A percentile compares a stretch with the other conserved stretches of the same genome.
phyloP scores from a whole-genome alignment of 306 rosid species.

The Cicer yamashitae region DNA sequence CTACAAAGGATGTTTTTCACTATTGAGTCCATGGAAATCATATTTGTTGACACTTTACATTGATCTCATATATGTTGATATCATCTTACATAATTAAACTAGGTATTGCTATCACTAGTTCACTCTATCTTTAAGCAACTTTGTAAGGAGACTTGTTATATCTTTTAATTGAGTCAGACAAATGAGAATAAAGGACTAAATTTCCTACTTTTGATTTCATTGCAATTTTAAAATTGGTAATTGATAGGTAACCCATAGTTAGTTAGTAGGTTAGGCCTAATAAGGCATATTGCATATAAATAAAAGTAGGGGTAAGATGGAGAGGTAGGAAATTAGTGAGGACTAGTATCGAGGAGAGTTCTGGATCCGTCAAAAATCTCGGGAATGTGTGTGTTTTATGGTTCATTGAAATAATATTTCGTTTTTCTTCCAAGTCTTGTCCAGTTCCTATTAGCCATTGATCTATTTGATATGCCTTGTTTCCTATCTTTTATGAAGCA shows the following conservation, averaged over 20 bases:
- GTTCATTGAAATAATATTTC: neutral
- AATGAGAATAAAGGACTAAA: neutral
- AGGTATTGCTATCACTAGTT: neutral
- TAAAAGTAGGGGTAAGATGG: neutral
- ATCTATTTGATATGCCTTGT: neutral
- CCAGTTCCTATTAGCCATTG: neutral
- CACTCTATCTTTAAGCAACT: neutral
- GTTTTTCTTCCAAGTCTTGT: neutral
- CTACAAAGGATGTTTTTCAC: neutral
- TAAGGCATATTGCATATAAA: neutral
- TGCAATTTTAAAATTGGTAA: neutral
- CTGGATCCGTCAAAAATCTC: neutral
- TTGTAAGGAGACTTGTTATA: neutral
- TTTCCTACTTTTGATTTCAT: neutral
- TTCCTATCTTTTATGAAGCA: neutral
- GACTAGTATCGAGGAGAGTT: neutral
- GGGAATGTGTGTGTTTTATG: neutral
- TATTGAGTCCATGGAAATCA: neutral
- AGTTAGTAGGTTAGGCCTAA: too few relatives aligned
- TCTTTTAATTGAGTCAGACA: too few relatives aligned
- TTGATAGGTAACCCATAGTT: neutral
- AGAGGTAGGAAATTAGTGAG: neutral
- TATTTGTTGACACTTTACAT: too few relatives aligned
- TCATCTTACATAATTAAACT: neutral
- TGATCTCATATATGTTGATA: neutral